Base-by-base conservation (phyloP, 352 stramenopile species). In the Globisporangium heterothallicum region DNA sequence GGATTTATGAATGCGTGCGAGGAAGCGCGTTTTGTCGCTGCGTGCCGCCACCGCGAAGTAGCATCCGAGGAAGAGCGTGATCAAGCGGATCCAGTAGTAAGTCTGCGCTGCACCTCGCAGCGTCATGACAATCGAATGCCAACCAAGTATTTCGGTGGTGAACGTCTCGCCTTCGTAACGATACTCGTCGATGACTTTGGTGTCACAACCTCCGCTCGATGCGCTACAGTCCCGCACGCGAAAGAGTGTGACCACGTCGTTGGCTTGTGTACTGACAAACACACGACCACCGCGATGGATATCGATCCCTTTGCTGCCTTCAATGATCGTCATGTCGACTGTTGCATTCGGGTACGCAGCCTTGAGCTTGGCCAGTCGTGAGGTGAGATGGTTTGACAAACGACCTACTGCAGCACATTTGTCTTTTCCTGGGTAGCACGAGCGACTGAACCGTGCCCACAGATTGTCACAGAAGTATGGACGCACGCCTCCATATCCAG, bases 61-160 rank as follows among this genome's bases (percentile, higher is more conserved):
- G 25, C 42, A 58, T 1, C 52, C 52, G 1, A 30, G 6, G 16
- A 46, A 46, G 24, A 58, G 42, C 25, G 16, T 35, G 2, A 8
- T 19, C 18, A 58, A 13, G 3, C 52, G 52, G 42, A 58, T 16
- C 30, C 42, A 58, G 52, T 58, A 58, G 30, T 58, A 58, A 1
- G 1, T 19, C 18, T 58, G 51, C 24, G 51, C 51, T 0, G 22
- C 51, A 4, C 30, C 26, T 25, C 51, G 32, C 32, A 58, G 42
- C 2, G 6, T 3, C 0, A 22, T 24, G 3, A 52, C 52, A 35
- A 58, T 29, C 16, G 42, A 2, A 14, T 38, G 36, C 52, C 52
- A 59, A 24, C 13, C 26, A 35, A 53, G 8, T 4, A 59, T 10
- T 32, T 59, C 52, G 18, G 34, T 42, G n/a, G 35, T 34, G 35